Evolutionary conservation across 768 basidiomycete genomes (phyloP).

Genomic region (Jaapia argillacea): DNA sequence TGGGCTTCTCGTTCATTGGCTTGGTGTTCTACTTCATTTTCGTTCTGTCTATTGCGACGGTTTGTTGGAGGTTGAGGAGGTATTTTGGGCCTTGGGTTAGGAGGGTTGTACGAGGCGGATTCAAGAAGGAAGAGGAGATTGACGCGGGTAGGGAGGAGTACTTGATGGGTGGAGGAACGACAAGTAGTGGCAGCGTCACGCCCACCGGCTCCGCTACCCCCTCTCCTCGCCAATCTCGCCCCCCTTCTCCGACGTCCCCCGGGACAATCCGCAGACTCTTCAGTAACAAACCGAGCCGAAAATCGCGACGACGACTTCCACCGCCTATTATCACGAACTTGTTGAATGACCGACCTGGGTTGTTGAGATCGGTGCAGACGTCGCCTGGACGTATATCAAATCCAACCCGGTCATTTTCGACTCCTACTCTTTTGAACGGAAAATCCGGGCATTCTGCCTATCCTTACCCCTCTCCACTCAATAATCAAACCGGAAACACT

Average conservation of each 20-base stretch:
- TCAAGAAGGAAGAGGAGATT: conserved; percentile 26
- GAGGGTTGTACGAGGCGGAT: conserved; percentile 30
- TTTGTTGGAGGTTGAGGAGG: conserved; percentile 50
- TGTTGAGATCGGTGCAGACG: no score
- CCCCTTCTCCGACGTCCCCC: conserved; percentile 11
- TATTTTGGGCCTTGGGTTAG: conserved; percentile 35
- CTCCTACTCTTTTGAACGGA: no score
- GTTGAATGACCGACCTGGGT: no score
- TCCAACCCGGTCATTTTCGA: no score
- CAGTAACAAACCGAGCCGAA: conserved; percentile 15
- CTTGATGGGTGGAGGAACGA: conserved; percentile 49
- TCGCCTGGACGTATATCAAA: no score
- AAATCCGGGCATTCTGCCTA: no score
- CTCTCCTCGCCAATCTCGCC: neutral
- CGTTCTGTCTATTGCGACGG: conserved; percentile 29
- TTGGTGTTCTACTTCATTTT: conserved; percentile 44
- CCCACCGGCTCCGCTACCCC: conserved; percentile 3
- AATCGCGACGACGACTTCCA: conserved; percentile 10
- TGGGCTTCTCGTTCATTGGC: conserved; percentile 66
- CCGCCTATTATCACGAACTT: no score
- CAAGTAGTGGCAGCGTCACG: no score
- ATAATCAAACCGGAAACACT: no score
- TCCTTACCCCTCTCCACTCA: no score
- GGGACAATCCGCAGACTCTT: conserved; percentile 14
- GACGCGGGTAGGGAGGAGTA: no score